A percentile compares a stretch with the other conserved stretches of the same genome.
Conservation (phyloP, 192 early-diverging fungal genomes). For the Gorgonomyces haynaldii region DNA sequence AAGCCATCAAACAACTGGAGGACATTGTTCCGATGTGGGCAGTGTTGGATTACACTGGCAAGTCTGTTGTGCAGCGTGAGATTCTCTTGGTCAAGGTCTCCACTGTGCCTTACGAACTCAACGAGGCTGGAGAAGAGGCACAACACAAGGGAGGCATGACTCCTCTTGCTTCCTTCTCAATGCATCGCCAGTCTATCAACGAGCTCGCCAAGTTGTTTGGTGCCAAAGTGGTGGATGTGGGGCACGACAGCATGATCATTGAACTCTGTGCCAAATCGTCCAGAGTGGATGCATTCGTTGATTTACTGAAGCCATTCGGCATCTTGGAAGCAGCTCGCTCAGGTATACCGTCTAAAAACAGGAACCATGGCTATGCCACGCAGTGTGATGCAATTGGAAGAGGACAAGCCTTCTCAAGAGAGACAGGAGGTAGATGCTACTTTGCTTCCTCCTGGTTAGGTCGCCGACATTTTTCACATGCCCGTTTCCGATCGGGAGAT, state of each 20-base stretch:
- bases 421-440: conserved; percentile 71
- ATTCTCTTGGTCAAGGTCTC: conserved; percentile 87
- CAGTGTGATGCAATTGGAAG: conserved; percentile 61
- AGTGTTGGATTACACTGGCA: conserved; percentile 89
- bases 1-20: conserved; percentile 87
- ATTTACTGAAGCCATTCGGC: conserved; percentile 87
- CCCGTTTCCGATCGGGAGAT: background rate
- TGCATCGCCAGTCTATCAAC: conserved; percentile 66
- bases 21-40: conserved; percentile 97
- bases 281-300: conserved; percentile 83
- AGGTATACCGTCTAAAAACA: conserved; percentile 38
- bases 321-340: conserved; percentile 88
- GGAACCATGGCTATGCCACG: conserved; percentile 95
- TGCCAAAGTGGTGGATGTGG: conserved; percentile 80
- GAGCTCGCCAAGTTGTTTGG: conserved; percentile 77
- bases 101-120: conserved; percentile 41
- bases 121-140: conserved; percentile 7
- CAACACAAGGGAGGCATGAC: conserved; percentile 11
- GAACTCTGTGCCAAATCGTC: conserved; percentile 81
- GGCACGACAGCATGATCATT: conserved; percentile 67
- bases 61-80: conserved; percentile 83
- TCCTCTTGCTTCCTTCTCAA: conserved; percentile 41
- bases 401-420: conserved; percentile 34
- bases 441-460: conserved; percentile 85
- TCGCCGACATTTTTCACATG: background rate